Conservation (phyloP, 129 eudicot genomes). For the Deinandra increscens region DNA sequence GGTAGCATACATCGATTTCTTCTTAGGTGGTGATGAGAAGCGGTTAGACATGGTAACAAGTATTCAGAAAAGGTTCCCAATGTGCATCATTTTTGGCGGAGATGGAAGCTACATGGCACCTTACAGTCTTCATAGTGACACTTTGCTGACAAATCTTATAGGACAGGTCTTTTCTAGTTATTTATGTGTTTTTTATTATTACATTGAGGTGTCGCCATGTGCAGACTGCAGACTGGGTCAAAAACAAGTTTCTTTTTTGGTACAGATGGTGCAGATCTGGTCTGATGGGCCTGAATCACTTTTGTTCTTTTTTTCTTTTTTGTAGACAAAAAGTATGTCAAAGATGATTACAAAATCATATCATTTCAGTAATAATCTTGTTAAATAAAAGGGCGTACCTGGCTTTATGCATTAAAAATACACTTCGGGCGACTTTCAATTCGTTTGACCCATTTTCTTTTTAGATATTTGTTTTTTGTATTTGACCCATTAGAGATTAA, state of each 20-base stretch:
- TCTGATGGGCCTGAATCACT: background rate
- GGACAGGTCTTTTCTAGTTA: conserved; percentile 57
- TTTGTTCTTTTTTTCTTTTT: background rate
- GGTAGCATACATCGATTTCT: conserved; percentile 77
- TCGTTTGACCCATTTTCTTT: background rate
- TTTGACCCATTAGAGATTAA: background rate
- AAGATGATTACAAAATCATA: background rate
- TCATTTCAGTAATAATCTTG: background rate
- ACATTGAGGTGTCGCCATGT: background rate
- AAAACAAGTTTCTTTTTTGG: background rate
- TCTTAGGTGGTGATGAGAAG: conserved; percentile 91
- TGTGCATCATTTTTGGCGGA: conserved; percentile 86
- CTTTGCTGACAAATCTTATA: conserved; percentile 63
- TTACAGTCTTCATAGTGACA: conserved; percentile 68
- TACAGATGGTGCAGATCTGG: background rate
- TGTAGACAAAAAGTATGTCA: background rate
- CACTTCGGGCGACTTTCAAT: background rate
- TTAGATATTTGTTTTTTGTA: background rate
- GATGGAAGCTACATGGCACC: conserved; percentile 92
- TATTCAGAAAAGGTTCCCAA: conserved; percentile 88
- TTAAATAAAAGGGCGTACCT: background rate
- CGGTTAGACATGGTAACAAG: conserved; percentile 76
- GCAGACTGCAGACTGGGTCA: background rate
- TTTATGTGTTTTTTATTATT: background rate
- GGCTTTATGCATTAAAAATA: background rate